Percentiles rank a stretch among this genome's conserved stretches.
These are phyloP conservation scores for Exophiala sp. DNA, from an alignment of 2,329 filamentous ascomycete species.

Conservation along the genomic window DNA sequence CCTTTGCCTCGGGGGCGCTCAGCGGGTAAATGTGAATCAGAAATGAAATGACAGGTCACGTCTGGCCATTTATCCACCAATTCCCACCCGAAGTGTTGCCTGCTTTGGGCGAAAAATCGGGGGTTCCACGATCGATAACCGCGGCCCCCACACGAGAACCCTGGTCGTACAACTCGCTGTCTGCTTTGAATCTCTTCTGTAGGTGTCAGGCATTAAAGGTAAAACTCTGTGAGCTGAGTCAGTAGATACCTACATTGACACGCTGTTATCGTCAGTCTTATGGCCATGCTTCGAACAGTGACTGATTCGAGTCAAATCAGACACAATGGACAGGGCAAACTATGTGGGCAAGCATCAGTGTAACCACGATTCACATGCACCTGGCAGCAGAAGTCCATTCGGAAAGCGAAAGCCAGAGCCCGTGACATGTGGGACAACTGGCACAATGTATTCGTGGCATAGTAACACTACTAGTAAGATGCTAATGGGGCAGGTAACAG, in stretches of 20 bases:
- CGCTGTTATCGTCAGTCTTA: too few relatives aligned
- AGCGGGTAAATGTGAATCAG: constrained; percentile 5
- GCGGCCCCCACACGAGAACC: not conserved
- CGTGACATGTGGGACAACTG: constrained; percentile 1
- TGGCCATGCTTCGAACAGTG: too few relatives aligned
- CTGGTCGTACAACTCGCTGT: not conserved
- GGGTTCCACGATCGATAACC: not conserved
- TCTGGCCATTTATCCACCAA: not conserved
- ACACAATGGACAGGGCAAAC: too few relatives aligned
- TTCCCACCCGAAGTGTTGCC: not conserved
- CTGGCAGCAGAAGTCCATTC: too few relatives aligned
- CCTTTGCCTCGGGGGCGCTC: too few relatives aligned
- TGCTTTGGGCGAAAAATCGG: constrained; percentile 8
- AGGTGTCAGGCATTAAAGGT: not conserved
- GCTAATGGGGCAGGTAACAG: not conserved
- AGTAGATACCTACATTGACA: too few relatives aligned
- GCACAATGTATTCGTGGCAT: not conserved
- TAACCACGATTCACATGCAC: not conserved
- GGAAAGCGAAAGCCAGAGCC: too few relatives aligned
- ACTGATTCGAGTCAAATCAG: too few relatives aligned
- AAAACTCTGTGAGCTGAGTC: too few relatives aligned
- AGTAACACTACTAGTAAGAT: not conserved
- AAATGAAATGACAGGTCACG: constrained; percentile 3
- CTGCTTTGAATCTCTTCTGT: not conserved
- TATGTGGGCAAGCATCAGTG: not conserved